Evolutionary conservation across 257 asterid species (phyloP).

Genomic region (Solanum bukasovii): DNA sequence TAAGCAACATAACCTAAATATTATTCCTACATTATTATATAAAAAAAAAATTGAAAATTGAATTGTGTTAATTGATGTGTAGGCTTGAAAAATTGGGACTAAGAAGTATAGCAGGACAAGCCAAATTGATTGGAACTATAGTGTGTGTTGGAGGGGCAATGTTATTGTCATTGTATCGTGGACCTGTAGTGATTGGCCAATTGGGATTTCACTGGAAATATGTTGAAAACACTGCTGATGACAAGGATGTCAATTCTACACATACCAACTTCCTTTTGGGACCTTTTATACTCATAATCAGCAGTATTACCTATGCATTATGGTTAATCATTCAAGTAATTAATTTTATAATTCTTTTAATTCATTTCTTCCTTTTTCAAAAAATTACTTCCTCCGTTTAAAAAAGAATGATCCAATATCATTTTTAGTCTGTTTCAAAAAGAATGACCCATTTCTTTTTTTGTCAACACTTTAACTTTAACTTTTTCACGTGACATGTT

Average conservation of each 20-base stretch:
- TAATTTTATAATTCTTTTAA: not conserved
- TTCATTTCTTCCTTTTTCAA: not conserved
- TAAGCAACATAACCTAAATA: not conserved
- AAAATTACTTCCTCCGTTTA: too few relatives aligned
- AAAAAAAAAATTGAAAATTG: not conserved
- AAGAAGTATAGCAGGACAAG: slow-evolving; percentile 52
- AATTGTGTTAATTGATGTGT: not conserved
- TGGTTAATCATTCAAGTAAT: slow-evolving; percentile 69
- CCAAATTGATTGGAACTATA: slow-evolving; percentile 23
- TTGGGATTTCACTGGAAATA: slow-evolving; percentile 60
- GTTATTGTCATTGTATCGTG: slow-evolving; percentile 59
- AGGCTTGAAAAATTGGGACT: slow-evolving; percentile 51
- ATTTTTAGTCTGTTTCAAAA: too few relatives aligned
- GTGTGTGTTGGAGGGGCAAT: not conserved
- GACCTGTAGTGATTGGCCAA: slow-evolving; percentile 36
- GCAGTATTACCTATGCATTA: slow-evolving; percentile 76
- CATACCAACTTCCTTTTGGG: slow-evolving; percentile 43
- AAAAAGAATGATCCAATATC: too few relatives aligned
- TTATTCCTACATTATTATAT: not conserved
- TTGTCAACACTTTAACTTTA: too few relatives aligned
- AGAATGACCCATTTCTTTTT: too few relatives aligned
- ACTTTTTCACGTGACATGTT: too few relatives aligned
- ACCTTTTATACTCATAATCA: slow-evolving; percentile 52
- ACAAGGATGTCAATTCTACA: slow-evolving; percentile 2
- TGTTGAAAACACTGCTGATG: slow-evolving; percentile 16